phyloP scores from a whole-genome alignment of 2,329 filamentous ascomycete species.

The Tolypocladium tundrense region DNA sequence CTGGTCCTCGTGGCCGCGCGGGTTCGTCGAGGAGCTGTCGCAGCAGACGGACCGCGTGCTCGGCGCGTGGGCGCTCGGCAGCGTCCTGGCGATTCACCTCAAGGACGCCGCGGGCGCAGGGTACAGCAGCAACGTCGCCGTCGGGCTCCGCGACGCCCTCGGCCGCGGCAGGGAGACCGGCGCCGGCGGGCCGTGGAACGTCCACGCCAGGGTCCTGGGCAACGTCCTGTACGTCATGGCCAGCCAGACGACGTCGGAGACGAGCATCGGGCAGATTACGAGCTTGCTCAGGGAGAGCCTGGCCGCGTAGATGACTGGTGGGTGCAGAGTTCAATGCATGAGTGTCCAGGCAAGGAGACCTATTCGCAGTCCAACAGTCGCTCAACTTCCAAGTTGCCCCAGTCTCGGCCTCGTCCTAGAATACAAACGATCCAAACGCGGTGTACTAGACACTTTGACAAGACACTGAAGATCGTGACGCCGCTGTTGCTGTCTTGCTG shows the following conservation, averaged over 20 bases:
- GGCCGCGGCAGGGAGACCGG: conserved; percentile 9
- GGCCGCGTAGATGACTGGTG: neutral
- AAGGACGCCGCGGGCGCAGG: conserved; percentile 29
- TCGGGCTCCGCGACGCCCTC: conserved; percentile 29
- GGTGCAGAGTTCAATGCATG: too few species aligned
- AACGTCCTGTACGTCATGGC: conserved; percentile 52
- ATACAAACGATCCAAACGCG: too few species aligned
- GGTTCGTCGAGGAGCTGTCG: conserved; percentile 51
- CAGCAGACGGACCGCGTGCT: conserved; percentile 39
- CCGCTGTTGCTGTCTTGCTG: too few species aligned
- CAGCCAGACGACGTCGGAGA: conserved; percentile 30
- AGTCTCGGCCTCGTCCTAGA: too few species aligned
- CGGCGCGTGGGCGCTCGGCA: conserved; percentile 64
- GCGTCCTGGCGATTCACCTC: conserved; percentile 57
- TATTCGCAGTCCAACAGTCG: too few species aligned
- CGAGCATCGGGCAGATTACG: conserved; percentile 17
- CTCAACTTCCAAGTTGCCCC: too few species aligned
- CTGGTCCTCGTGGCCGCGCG: conserved; percentile 64
- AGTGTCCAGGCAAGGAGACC: neutral
- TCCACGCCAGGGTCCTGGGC: conserved; percentile 44
- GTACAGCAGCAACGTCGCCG: conserved; percentile 37
- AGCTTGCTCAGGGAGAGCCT: conserved; percentile 6
- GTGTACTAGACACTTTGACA: too few species aligned
- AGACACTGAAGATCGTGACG: too few species aligned
- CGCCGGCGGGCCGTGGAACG: conserved; percentile 29